Evolutionary conservation across 2,329 filamentous ascomycete species (phyloP).

Genomic region (Pseudopyricularia javanii): DNA sequence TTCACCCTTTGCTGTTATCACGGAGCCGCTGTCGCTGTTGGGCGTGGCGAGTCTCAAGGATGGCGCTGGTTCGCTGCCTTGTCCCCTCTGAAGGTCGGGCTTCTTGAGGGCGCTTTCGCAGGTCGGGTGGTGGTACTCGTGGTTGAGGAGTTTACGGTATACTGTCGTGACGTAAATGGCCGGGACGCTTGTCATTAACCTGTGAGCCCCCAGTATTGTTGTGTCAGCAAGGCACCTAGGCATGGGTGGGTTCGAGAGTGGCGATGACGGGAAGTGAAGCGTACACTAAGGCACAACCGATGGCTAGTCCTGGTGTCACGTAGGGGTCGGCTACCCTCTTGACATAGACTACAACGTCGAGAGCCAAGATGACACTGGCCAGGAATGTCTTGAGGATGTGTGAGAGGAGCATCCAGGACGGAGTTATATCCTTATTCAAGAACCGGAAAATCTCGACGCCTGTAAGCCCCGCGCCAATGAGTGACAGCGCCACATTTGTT

Average conservation of each 20-base stretch:
- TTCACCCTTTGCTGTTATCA: background rate
- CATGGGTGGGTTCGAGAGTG: background rate
- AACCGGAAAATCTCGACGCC: conserved; percentile 27
- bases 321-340: conserved; percentile 31
- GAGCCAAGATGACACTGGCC: conserved; percentile 30
- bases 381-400: conserved; percentile 37
- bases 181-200: conserved; percentile 28
- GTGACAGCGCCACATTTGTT: conserved; percentile 36
- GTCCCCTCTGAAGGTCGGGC: conserved; percentile 32
- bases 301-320: conserved; percentile 31
- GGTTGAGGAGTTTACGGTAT: conserved; percentile 33
- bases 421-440: conserved; percentile 35
- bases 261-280: background rate
- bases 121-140: conserved; percentile 33
- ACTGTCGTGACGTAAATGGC: conserved; percentile 31
- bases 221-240: background rate
- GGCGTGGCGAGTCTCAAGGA: background rate
- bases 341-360: conserved; percentile 40
- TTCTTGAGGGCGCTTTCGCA: background rate
- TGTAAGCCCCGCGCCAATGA: conserved; percentile 30
- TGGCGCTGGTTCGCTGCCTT: conserved; percentile 27
- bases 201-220: conserved; percentile 11
- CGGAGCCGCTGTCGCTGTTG: conserved; percentile 7
- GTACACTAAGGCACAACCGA: conserved; percentile 37
- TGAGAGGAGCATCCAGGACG: conserved; percentile 39